These are phyloP conservation scores for Chalaropsis ovoidea DNA, from an alignment of 2,329 filamentous ascomycete species.

Conservation along the genomic window DNA sequence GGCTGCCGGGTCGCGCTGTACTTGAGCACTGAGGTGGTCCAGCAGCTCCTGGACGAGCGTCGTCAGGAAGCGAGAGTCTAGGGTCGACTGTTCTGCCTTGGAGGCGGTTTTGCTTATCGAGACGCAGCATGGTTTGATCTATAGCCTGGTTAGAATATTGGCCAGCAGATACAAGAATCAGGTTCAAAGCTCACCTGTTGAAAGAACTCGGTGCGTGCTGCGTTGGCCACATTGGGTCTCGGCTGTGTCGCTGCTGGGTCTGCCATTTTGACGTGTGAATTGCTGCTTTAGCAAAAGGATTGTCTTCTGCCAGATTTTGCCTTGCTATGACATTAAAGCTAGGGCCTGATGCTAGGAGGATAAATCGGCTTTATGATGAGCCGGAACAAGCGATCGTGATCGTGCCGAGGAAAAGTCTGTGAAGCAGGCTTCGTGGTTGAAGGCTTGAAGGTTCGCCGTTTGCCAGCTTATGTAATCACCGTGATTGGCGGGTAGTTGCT, in stretches of 20 bases:
- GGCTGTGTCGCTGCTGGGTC: constrained; percentile 1
- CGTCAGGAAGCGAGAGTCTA: constrained; percentile 38
- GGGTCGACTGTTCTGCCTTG: constrained; percentile 37
- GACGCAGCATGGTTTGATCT: constrained; percentile 56
- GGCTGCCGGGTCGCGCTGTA: constrained; percentile 37
- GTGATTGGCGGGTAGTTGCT: neutral
- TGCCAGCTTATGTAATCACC: constrained; percentile 9
- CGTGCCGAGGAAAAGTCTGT: neutral
- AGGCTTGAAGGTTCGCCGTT: neutral
- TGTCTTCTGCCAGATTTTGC: neutral
- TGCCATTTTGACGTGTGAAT: neutral
- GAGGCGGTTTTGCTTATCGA: constrained; percentile 49
- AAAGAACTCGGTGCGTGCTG: constrained; percentile 33
- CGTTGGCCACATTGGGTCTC: constrained; percentile 13
- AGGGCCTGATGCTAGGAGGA: too few relatives aligned
- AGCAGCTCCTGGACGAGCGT: constrained; percentile 40
- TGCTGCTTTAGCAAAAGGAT: neutral
- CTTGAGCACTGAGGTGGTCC: constrained; percentile 38
- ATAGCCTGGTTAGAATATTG: constrained; percentile 20
- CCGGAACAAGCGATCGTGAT: neutral
- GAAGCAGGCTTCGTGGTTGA: neutral
- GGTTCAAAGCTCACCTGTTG: constrained; percentile 30
- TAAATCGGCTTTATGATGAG: too few relatives aligned
- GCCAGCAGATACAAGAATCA: neutral
- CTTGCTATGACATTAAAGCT: neutral